Evolutionary conservation across 148 eudicot genomes (phyloP).

Genomic region (Dianthus caryophyllus): DNA sequence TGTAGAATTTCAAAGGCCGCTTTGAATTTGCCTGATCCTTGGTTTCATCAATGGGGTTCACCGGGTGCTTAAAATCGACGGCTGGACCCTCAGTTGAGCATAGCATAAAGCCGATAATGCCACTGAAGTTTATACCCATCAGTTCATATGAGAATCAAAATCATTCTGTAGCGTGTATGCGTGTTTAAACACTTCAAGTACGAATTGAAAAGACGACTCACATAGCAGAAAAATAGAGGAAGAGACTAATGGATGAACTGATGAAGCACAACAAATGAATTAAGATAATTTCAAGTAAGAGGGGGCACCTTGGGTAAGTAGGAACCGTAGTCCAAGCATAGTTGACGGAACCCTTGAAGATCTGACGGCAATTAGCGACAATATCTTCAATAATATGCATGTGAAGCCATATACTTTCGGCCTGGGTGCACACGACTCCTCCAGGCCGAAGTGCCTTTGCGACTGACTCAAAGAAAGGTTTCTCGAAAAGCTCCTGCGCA

Average conservation of each 20-base stretch:
- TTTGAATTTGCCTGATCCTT: conserved; percentile 37
- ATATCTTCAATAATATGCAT: conserved; percentile 98
- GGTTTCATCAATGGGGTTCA: conserved; percentile 68
- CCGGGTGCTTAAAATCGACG: conserved; percentile 83
- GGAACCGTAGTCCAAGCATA: conserved; percentile 99
- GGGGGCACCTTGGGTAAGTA: conserved; percentile 78
- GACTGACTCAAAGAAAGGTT: conserved; percentile 81
- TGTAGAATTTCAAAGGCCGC: conserved; percentile 85
- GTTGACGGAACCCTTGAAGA: conserved; percentile 90
- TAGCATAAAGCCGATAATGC: conserved; percentile 94
- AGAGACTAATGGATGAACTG: too few species aligned
- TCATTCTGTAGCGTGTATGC: background rate
- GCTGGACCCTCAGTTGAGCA: conserved; percentile 90
- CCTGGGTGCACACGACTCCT: conserved; percentile 94
- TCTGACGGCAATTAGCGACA: conserved; percentile 74
- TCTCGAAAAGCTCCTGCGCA: conserved; percentile 89
- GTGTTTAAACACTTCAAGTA: background rate
- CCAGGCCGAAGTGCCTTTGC: conserved; percentile 98
- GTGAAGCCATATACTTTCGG: conserved; percentile 99
- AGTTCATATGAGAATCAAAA: background rate
- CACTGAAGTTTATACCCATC: conserved; percentile 49
- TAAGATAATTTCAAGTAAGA: too few species aligned
- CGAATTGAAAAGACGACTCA: too few species aligned
- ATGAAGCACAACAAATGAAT: too few species aligned
- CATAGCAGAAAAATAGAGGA: too few species aligned